Conservation (phyloP, 2,329 filamentous ascomycete genomes). For the Diaporthe sp. region DNA sequence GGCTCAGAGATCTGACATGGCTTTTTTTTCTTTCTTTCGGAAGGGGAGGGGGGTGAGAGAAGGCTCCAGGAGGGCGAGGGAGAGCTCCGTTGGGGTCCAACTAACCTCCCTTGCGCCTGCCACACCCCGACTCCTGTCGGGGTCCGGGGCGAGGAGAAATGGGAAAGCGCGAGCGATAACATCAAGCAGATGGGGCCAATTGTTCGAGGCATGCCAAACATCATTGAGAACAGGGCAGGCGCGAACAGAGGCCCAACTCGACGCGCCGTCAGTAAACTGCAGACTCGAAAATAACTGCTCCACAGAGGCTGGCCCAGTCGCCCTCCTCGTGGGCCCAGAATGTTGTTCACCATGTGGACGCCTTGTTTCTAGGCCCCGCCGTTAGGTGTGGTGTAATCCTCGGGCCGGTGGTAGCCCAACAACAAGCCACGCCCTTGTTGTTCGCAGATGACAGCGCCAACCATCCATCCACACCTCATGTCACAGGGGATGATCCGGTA, state of each 20-base stretch:
- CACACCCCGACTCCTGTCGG: conserved; percentile 19
- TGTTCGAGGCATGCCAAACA: background rate
- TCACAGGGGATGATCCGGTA: conserved; percentile 15
- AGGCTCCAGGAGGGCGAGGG: conserved; percentile 7
- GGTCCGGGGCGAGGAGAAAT: background rate
- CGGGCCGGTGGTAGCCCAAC: conserved; percentile 16
- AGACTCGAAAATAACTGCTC: background rate
- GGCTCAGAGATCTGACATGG: conserved; percentile 23
- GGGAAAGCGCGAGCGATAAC: background rate
- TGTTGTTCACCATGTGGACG: conserved; percentile 2
- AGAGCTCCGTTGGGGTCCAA: conserved; percentile 23
- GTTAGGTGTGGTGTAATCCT: conserved; percentile 8
- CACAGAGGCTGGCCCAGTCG: background rate
- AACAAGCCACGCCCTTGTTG: conserved; percentile 15
- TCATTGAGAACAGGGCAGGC: too few relatives aligned
- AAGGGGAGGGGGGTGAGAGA: background rate
- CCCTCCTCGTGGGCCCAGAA: background rate
- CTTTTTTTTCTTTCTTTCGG: background rate
- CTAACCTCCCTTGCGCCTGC: conserved; percentile 19
- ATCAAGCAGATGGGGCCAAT: background rate
- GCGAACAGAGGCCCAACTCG: background rate
- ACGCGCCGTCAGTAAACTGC: background rate
- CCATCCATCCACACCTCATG: conserved; percentile 30
- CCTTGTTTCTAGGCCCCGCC: conserved; percentile 3
- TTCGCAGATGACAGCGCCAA: conserved; percentile 24